phyloP scores from a whole-genome alignment of 2,329 filamentous ascomycete genomes.

The Dryadomyces quercus-mongolicae region DNA sequence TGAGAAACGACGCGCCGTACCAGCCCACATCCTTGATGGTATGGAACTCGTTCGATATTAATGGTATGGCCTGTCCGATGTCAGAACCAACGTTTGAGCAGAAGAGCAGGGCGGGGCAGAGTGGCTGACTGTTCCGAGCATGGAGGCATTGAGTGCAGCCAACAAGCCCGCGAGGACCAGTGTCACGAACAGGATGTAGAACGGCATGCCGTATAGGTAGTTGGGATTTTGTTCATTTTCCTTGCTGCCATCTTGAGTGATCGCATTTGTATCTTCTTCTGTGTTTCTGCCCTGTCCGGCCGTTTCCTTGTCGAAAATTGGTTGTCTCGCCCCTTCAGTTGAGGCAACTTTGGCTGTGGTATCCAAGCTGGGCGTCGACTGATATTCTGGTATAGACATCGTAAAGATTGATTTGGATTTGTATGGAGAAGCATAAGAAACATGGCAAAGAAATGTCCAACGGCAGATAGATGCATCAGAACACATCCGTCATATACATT shows the following conservation, averaged over 20 bases:
- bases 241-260: neutral
- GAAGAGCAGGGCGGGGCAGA: neutral
- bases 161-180: slow-evolving; percentile 1
- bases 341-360: too few species aligned
- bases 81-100: neutral
- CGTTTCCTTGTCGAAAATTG: too few species aligned
- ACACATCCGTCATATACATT: too few species aligned
- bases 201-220: slow-evolving; percentile 6
- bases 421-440: too few species aligned
- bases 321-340: too few species aligned
- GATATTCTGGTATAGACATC: too few species aligned
- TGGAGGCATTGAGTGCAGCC: slow-evolving; percentile 7
- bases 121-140: slow-evolving; percentile 5
- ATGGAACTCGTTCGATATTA: slow-evolving; percentile 33
- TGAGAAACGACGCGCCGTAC: slow-evolving; percentile 37
- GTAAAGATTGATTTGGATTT: too few species aligned
- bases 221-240: neutral
- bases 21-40: slow-evolving; percentile 38
- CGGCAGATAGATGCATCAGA: too few species aligned
- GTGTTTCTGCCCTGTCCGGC: neutral
- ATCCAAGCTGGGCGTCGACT: too few species aligned
- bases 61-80: slow-evolving; percentile 4
- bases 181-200: slow-evolving; percentile 3
- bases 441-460: too few species aligned
- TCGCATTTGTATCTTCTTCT: too few species aligned